phyloP scores from a whole-genome alignment of 2,329 filamentous ascomycete species.

The Alternaria ethzedia region DNA sequence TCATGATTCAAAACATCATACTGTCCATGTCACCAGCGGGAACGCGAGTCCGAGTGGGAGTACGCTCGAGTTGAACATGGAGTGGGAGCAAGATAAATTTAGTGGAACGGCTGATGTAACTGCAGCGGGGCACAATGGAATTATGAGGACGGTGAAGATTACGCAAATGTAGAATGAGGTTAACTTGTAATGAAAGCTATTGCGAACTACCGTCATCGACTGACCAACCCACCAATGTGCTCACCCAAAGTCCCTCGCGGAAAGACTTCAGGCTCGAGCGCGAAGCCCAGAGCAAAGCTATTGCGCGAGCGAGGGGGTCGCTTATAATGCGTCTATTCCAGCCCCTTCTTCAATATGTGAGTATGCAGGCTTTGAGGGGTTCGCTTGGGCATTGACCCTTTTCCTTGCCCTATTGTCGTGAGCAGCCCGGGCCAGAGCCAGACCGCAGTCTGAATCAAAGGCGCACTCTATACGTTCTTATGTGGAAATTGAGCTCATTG shows the following conservation, averaged over 20 bases:
- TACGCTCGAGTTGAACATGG: slow-evolving; percentile 11
- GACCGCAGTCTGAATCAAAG: accelerated
- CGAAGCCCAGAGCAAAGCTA: background rate
- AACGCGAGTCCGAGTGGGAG: slow-evolving; percentile 16
- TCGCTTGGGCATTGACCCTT: background rate
- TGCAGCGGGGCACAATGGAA: background rate
- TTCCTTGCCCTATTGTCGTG: background rate
- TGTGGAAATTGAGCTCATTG: no score
- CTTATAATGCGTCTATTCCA: no score
- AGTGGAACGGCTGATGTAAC: background rate
- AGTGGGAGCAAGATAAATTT: slow-evolving; percentile 12
- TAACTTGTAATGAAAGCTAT: background rate
- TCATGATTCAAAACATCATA: background rate
- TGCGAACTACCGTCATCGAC: background rate
- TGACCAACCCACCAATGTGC: background rate
- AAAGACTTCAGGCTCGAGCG: no score
- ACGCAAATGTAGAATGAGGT: background rate
- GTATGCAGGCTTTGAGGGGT: no score
- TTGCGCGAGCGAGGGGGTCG: background rate
- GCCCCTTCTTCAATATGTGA: no score
- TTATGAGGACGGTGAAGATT: background rate
- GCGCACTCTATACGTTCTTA: no score
- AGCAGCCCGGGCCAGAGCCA: no score
- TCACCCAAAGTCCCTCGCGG: background rate
- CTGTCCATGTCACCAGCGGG: slow-evolving; percentile 7